phyloP scores from a whole-genome alignment of 805 yeast species.

The Pichia nakasei region DNA sequence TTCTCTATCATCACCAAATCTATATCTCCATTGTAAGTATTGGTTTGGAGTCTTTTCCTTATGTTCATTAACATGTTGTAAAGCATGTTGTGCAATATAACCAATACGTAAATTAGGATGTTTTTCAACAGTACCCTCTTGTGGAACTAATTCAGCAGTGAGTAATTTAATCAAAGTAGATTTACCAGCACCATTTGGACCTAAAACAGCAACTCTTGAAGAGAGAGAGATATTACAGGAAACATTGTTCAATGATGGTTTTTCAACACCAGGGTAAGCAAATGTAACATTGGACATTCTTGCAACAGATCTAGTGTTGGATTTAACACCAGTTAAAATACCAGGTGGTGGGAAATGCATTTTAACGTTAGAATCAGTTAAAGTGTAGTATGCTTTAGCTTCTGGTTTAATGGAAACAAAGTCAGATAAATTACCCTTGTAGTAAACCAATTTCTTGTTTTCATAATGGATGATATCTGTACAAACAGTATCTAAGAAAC shows the following conservation, averaged over 20 bases:
- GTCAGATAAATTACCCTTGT: constrained; percentile 91
- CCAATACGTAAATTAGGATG: constrained; percentile 98
- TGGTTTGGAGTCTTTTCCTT: constrained; percentile 97
- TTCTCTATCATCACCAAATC: constrained; percentile 97
- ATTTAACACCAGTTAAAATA: constrained; percentile 91
- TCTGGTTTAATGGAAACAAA: constrained; percentile 91
- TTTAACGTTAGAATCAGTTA: constrained; percentile 85
- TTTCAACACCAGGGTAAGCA: constrained; percentile 79
- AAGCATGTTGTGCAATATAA: constrained; percentile 96
- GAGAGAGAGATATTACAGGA: constrained; percentile 88
- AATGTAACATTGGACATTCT: constrained; percentile 73
- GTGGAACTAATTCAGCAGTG: constrained; percentile 87
- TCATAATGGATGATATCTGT: constrained; percentile 96
- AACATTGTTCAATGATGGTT: constrained; percentile 71
- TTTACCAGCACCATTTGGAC: constrained; percentile 99
- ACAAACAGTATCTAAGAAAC: constrained; percentile 90
- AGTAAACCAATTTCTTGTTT: constrained; percentile 86
- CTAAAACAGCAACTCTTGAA: constrained; percentile 94
- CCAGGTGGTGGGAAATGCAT: constrained; percentile 99
- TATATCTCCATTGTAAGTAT: constrained; percentile 96
- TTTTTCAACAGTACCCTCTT: constrained; percentile 85
- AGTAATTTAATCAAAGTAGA: constrained; percentile 88
- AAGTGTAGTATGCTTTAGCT: constrained; percentile 90
- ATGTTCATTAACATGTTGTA: constrained; percentile 94
- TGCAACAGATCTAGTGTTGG: constrained; percentile 82